phyloP scores from a whole-genome alignment of 176 grass and related monocot genomes.

The Carex littledalei region DNA sequence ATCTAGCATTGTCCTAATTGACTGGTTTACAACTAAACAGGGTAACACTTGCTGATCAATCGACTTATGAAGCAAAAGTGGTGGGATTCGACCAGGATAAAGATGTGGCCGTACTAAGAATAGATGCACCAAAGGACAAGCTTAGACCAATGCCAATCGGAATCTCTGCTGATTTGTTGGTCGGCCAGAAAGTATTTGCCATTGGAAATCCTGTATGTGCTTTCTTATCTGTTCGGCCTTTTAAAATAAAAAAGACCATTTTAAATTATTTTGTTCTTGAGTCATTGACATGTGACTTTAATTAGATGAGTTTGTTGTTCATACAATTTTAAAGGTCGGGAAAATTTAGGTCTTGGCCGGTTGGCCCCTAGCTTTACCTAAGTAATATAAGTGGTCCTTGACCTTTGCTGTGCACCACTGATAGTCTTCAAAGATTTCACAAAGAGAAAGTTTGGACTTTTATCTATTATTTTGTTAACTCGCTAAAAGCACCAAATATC shows the following conservation, averaged over 20 bases:
- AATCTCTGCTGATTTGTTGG: slow-evolving; percentile 76
- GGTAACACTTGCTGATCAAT: slow-evolving; percentile 91
- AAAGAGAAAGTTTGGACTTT: background rate
- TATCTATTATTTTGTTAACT: background rate
- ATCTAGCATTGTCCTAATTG: slow-evolving; percentile 37
- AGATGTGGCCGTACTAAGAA: slow-evolving; percentile 89
- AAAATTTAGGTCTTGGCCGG: background rate
- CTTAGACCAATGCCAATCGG: slow-evolving; percentile 89
- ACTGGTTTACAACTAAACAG: slow-evolving; percentile 48
- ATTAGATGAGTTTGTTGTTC: background rate
- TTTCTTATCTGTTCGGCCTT: slow-evolving; percentile 5
- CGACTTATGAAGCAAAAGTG: slow-evolving; percentile 73
- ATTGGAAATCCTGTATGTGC: slow-evolving; percentile 95
- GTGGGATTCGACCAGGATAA: slow-evolving; percentile 98
- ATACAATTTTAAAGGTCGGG: background rate
- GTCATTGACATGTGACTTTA: background rate
- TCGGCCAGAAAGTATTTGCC: slow-evolving; percentile 97
- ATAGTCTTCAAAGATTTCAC: background rate
- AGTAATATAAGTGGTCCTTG: background rate
- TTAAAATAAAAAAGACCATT: background rate
- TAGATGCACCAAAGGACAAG: slow-evolving; percentile 86
- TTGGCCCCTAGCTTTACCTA: background rate
- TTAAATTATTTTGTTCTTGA: background rate
- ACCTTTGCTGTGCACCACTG: background rate
- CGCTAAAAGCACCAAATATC: background rate